Base-by-base conservation (phyloP, 2,329 filamentous ascomycete genomes). In the Ophiocordyceps camponoti-floridani region DNA sequence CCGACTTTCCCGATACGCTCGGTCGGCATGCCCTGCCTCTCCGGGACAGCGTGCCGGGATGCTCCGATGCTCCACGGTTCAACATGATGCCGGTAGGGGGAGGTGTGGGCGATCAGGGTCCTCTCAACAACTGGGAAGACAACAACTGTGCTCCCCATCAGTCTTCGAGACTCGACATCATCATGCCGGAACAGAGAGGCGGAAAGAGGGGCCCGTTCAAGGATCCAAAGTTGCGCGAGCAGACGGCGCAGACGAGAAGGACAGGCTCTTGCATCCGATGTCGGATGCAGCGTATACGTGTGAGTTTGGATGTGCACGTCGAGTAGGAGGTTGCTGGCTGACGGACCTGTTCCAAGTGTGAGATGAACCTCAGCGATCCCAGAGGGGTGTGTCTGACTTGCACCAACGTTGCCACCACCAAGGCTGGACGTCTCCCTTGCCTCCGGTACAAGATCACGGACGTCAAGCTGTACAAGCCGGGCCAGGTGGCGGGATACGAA, bases 401-500 rank as follows among this genome's bases (percentile, higher is more conserved):
- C 56, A 64, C 64, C 46, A 76, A 68, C 47, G 64, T 73, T 5
- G 57, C 62, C 14, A 67, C 64, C 47, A 64, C 61, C n/a, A 72
- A 68, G 48, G 61, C 72, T 2, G 69, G 67, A 50, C 66, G 71
- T 6, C 64, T 76, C 40, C 73, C 72, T 9, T 79, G 75, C 50
- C 60, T 77, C 44, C 67, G 75, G n/a, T 72, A 72, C 55, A 78
- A 77, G 53, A 71, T 79, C 48, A 72, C 68, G 10, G 73, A 77
- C 44, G 63, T 77, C 43, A 66, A 64, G 43, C 62, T 78, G 9
- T 76, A 72, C 56, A 77, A 77, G 52, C 68, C 72, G 0, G 72
- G 71, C 7, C 70, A 73, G 49, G 73, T 77, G 23, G 68, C 72
- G 43, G 73, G 72, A 1, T 67, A 67, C 47, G 72, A 77, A 51